Conservation (phyloP, 2,329 filamentous ascomycete genomes). For the Paracoccidioides brasiliensis region DNA sequence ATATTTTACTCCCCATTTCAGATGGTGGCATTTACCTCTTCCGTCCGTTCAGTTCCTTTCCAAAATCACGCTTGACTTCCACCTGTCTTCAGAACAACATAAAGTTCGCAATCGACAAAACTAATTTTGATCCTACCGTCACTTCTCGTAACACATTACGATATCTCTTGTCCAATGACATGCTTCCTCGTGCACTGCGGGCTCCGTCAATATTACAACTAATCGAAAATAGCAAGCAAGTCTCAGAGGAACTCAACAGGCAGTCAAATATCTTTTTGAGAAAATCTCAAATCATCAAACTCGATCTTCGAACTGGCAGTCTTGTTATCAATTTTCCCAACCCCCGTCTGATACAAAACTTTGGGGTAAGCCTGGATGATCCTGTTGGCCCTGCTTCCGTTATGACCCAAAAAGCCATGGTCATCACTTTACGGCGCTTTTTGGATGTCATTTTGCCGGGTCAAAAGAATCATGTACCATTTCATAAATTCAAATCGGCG, state of each 20-base stretch:
- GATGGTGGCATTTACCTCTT: slow-evolving; percentile 25
- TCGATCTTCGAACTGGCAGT: slow-evolving; percentile 24
- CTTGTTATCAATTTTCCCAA: slow-evolving; percentile 20
- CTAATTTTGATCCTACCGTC: slow-evolving; percentile 63
- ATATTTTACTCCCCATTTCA: slow-evolving; percentile 13
- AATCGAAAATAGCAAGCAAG: slow-evolving; percentile 39
- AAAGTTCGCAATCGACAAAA: slow-evolving; percentile 71
- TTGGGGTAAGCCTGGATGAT: slow-evolving; percentile 7
- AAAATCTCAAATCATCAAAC: slow-evolving; percentile 18
- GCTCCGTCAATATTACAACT: slow-evolving; percentile 51
- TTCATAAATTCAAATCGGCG: slow-evolving; percentile 22
- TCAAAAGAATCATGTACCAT: slow-evolving; percentile 26
- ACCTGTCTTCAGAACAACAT: slow-evolving; percentile 57
- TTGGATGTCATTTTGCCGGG: slow-evolving; percentile 38
- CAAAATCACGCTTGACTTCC: slow-evolving; percentile 52
- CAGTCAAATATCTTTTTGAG: slow-evolving; percentile 43
- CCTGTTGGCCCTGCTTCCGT: slow-evolving; percentile 1
- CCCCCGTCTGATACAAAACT: slow-evolving; percentile 5
- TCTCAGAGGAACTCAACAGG: slow-evolving; percentile 34
- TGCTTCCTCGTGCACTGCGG: slow-evolving; percentile 57
- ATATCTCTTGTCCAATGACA: slow-evolving; percentile 44
- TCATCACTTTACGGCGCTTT: slow-evolving; percentile 36
- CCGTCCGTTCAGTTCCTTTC: slow-evolving; percentile 35
- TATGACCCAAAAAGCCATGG: slow-evolving; percentile 19
- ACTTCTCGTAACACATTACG: slow-evolving; percentile 74